Percentiles rank a stretch among this genome's conserved stretches.
Evolutionary conservation across 2,329 filamentous ascomycete species (phyloP).

Genomic region (Colletotrichum incanum): DNA sequence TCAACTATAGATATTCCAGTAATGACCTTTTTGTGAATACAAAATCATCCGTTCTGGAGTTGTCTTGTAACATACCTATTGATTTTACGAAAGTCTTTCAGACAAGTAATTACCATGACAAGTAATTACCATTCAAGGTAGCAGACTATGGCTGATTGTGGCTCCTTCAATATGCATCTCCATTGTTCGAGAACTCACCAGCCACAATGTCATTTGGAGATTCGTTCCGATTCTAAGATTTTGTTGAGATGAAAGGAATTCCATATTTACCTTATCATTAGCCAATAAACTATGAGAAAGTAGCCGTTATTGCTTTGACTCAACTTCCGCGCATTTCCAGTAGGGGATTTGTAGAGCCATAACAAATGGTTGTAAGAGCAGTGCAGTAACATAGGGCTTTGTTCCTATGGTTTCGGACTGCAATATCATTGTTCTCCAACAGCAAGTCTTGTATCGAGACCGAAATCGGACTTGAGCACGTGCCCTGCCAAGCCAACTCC

Average conservation of each 20-base stretch:
- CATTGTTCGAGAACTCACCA: background rate
- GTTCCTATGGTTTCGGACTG: background rate
- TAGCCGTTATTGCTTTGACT: no score
- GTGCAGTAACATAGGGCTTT: background rate
- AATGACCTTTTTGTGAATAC: no score
- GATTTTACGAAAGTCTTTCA: no score
- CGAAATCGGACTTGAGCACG: background rate
- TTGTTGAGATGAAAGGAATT: background rate
- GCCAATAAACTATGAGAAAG: background rate
- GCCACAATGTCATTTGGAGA: background rate
- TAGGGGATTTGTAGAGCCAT: no score
- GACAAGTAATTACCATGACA: accelerated
- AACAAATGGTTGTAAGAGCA: background rate
- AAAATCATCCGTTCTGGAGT: background rate
- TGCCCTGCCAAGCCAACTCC: background rate
- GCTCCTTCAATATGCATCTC: background rate
- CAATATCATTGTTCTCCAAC: background rate
- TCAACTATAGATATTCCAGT: background rate
- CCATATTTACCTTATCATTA: background rate
- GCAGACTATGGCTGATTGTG: background rate
- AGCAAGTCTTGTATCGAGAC: background rate
- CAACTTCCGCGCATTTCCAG: background rate
- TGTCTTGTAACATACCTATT: background rate
- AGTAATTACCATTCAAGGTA: no score
- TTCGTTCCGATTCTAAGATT: no score